phyloP scores from a whole-genome alignment of 805 yeast species.

The Komagataella ulmi region DNA sequence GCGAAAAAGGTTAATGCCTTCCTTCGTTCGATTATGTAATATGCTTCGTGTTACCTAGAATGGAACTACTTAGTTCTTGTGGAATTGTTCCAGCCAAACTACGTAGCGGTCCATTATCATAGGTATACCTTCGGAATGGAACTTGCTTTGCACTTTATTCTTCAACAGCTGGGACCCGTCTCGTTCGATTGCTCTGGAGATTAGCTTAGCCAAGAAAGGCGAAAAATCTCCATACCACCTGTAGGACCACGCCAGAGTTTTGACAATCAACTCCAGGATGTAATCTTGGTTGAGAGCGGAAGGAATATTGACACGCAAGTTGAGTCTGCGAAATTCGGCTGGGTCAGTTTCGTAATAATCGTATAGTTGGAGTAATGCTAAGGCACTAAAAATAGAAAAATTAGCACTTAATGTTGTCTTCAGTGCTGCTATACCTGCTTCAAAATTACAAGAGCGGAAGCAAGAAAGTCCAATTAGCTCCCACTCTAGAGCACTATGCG shows the following conservation, averaged over 20 bases:
- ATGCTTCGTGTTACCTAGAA: neutral
- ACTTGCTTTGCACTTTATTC: conserved; percentile 24
- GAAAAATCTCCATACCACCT: conserved; percentile 52
- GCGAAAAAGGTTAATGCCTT: neutral
- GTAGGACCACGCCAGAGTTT: conserved; percentile 44
- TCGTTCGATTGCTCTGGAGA: conserved; percentile 22
- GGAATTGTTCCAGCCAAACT: conserved; percentile 17
- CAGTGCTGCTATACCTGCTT: conserved; percentile 37
- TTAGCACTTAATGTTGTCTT: conserved; percentile 40
- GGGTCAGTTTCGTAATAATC: conserved; percentile 12
- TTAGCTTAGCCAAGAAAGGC: conserved; percentile 25
- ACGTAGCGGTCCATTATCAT: conserved; percentile 14
- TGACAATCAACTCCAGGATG: conserved; percentile 28
- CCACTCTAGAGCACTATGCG: conserved; percentile 63
- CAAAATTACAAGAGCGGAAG: conserved; percentile 30
- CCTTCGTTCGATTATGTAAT: neutral
- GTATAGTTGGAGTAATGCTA: conserved; percentile 32
- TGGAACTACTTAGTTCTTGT: neutral
- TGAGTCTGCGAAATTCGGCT: conserved; percentile 11
- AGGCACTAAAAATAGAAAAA: conserved; percentile 50
- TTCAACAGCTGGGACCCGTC: conserved; percentile 28
- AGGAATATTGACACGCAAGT: conserved; percentile 7
- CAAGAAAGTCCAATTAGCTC: conserved; percentile 51
- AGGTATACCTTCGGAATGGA: conserved; percentile 11
- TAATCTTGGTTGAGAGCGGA: conserved; percentile 8